These are phyloP conservation scores for Berberis thunbergii DNA, from an alignment of 164 flowering plant genomes.

Conservation along the genomic window DNA sequence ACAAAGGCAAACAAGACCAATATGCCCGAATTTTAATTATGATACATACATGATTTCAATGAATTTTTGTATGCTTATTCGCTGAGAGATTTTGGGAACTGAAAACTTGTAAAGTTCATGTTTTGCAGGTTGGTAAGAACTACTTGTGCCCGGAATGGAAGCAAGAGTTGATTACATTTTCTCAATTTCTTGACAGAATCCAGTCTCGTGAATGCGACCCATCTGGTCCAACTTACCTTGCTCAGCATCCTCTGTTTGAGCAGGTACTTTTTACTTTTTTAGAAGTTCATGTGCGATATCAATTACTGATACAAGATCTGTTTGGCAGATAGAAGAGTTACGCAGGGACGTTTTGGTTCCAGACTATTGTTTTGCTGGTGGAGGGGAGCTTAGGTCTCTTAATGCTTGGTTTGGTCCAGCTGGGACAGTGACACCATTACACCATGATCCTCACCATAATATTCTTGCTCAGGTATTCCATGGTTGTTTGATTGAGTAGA, in stretches of 20 bases:
- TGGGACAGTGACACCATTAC: conserved; percentile 94
- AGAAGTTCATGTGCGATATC: background rate
- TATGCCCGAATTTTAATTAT: too few species aligned
- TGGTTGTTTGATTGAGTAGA: background rate
- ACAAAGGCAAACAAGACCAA: too few species aligned
- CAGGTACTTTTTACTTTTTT: conserved; percentile 34
- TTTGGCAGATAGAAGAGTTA: conserved; percentile 64
- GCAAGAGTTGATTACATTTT: conserved; percentile 88
- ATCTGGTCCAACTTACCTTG: conserved; percentile 63
- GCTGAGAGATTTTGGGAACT: background rate
- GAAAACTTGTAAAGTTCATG: conserved; percentile 3
- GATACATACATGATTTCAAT: too few species aligned
- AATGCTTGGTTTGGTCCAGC: conserved; percentile 99
- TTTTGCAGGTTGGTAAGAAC: conserved; percentile 83
- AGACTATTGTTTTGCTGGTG: conserved; percentile 87
- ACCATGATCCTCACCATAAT: conserved; percentile 98
- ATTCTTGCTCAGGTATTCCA: conserved; percentile 84
- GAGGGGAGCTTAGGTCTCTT: conserved; percentile 77
- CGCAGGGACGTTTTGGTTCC: conserved; percentile 75
- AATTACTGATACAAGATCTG: conserved; percentile 1
- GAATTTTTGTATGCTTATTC: too few species aligned
- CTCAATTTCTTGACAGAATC: conserved; percentile 81
- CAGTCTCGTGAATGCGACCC: conserved; percentile 31
- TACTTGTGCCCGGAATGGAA: conserved; percentile 84
- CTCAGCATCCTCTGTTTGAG: conserved; percentile 95